Percentiles rank a stretch among this genome's conserved stretches.
These are phyloP conservation scores for Centrapalus pauciflorus DNA, from an alignment of 129 eudicot species.

Conservation along the genomic window DNA sequence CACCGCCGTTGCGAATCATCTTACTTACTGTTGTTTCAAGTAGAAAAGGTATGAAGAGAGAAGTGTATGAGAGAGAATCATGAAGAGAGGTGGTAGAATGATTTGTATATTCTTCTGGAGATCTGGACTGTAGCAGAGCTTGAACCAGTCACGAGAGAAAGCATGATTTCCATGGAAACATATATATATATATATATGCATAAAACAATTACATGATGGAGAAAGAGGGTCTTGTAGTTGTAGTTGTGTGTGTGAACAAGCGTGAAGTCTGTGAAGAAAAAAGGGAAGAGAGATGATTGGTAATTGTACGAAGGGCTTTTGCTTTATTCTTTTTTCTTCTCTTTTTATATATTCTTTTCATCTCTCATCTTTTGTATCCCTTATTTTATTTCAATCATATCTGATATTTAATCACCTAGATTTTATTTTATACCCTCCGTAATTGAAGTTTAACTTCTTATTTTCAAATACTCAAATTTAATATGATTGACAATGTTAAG, in stretches of 20 bases:
- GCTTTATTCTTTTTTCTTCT: slow-evolving; percentile 25
- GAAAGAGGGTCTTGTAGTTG: neutral
- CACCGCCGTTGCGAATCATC: slow-evolving; percentile 35
- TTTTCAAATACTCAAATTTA: no score
- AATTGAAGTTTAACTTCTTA: no score
- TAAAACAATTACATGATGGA: slow-evolving; percentile 15
- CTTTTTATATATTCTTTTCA: neutral
- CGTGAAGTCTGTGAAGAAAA: slow-evolving; percentile 31
- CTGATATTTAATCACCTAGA: no score
- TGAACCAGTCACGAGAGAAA: slow-evolving; percentile 43
- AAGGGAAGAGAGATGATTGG: slow-evolving; percentile 12
- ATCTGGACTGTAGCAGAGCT: slow-evolving; percentile 7
- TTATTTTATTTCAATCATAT: no score
- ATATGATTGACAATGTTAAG: no score
- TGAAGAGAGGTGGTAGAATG: slow-evolving; percentile 20
- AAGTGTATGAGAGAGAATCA: neutral
- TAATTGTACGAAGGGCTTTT: neutral
- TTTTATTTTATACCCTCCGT: no score
- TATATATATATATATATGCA: no score
- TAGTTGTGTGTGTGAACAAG: slow-evolving; percentile 19
- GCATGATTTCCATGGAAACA: slow-evolving; percentile 47
- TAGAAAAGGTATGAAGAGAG: neutral
- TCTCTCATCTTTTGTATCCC: neutral
- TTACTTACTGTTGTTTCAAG: neutral
- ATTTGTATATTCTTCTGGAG: slow-evolving; percentile 12